Conservation (phyloP, 352 stramenopile genomes). For the Elongisporangium prolatum region DNA sequence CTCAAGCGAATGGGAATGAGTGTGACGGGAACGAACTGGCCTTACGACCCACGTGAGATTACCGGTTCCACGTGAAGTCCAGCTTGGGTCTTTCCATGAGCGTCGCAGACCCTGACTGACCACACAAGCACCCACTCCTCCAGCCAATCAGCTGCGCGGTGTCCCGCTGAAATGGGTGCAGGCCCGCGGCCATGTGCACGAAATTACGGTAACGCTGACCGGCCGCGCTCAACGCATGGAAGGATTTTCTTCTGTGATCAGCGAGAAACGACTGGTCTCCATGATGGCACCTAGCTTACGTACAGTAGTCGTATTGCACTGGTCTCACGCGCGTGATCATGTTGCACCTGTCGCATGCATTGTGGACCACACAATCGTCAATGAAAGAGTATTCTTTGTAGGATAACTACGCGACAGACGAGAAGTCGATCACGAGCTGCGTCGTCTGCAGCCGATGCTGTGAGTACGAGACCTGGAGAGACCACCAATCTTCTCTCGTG, state of each 20-base stretch:
- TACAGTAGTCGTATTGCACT: no score
- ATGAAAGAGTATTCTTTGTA: no score
- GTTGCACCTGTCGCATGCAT: not conserved
- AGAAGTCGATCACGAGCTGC: conserved; percentile 73
- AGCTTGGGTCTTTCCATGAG: no score
- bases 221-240: not conserved
- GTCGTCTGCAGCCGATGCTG: conserved; percentile 56
- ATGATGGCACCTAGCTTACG: not conserved
- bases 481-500: not conserved
- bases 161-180: not conserved
- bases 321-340: no score
- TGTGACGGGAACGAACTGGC: not conserved
- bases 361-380: not conserved
- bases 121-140: not conserved
- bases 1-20: not conserved
- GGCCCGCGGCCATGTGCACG: no score
- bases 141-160: not conserved
- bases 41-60: not conserved
- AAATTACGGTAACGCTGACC: not conserved
- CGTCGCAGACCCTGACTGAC: no score
- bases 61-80: no score
- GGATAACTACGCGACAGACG: conserved; percentile 23
- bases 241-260: not conserved
- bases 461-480: conserved; percentile 34
- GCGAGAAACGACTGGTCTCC: not conserved